Evolutionary conservation across 1,284 basidiomycete species (phyloP).

Genomic region (Puccinia triticina): DNA sequence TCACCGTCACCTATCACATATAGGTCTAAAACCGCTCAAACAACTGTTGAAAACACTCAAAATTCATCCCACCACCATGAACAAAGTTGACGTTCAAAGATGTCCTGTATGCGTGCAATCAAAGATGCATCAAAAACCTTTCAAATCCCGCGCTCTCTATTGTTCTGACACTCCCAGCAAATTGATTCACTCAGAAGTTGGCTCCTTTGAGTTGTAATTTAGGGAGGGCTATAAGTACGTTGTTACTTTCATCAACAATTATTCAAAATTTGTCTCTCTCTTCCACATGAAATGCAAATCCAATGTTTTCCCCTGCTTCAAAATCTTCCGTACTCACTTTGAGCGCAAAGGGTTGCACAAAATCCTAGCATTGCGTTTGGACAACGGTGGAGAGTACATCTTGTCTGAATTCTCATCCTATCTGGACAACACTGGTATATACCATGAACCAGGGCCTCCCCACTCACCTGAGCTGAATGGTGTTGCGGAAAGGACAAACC

Average conservation of each 20-base stretch:
- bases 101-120: slow-evolving; percentile 14
- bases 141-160: neutral
- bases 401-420: too few species aligned
- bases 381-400: too few species aligned
- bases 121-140: neutral
- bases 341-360: too few species aligned
- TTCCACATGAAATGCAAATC: slow-evolving; percentile 24
- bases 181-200: slow-evolving; percentile 22
- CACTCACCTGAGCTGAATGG: slow-evolving; percentile 25
- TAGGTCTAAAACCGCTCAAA: slow-evolving; percentile 27
- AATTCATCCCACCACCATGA: neutral
- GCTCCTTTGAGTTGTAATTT: neutral
- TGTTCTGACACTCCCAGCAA: neutral
- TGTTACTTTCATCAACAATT: slow-evolving; percentile 13
- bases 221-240: slow-evolving; percentile 2
- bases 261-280: neutral
- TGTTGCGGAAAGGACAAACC: too few species aligned
- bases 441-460: slow-evolving; percentile 17
- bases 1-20: neutral
- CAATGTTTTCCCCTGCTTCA: neutral
- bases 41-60: neutral
- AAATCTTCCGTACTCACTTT: too few species aligned
- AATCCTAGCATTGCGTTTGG: too few species aligned
- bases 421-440: neutral
- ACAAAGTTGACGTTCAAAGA: slow-evolving; percentile 10